These are phyloP conservation scores for Yamadazyma sp. DNA, from an alignment of 805 yeast genomes.

Conservation along the genomic window DNA sequence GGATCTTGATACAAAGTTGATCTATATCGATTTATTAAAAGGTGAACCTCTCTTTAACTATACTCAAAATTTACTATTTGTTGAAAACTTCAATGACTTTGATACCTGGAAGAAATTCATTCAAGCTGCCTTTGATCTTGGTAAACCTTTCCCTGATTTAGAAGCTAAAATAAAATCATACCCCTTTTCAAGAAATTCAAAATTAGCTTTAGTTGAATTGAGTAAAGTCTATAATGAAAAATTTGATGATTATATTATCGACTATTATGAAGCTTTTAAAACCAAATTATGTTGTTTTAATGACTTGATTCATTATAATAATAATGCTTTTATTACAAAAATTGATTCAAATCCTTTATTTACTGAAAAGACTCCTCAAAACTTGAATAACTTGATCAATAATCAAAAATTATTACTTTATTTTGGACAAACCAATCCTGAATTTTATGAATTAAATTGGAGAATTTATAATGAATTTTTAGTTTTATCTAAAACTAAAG, in stretches of 20 bases:
- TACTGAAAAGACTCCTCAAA: conserved; percentile 8
- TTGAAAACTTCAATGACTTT: conserved; percentile 65
- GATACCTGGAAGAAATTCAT: conserved; percentile 64
- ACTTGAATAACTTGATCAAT: conserved; percentile 32
- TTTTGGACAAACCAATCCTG: conserved; percentile 10
- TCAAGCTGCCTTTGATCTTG: conserved; percentile 40
- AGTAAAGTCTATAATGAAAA: conserved; percentile 19
- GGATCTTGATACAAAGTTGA: conserved; percentile 63
- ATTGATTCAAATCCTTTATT: background rate
- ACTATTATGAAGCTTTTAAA: conserved; percentile 47
- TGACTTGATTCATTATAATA: conserved; percentile 47
- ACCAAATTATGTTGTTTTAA: conserved; percentile 62
- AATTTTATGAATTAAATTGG: conserved; percentile 15
- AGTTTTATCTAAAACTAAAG: conserved; percentile 16
- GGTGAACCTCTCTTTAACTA: conserved; percentile 36
- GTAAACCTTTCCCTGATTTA: conserved; percentile 28
- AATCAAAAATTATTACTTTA: conserved; percentile 47
- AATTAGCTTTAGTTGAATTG: conserved; percentile 27
- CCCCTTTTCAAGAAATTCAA: conserved; percentile 23
- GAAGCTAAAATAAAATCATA: conserved; percentile 10
- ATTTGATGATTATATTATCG: conserved; percentile 24
- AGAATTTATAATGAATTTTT: conserved; percentile 17
- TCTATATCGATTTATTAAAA: conserved; percentile 48
- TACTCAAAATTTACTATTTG: conserved; percentile 41
- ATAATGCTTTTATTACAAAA: background rate